A percentile compares a stretch with the other conserved stretches of the same genome.
Conservation (phyloP, 2,329 filamentous ascomycete species). For the Cladophialophora yegresii region DNA sequence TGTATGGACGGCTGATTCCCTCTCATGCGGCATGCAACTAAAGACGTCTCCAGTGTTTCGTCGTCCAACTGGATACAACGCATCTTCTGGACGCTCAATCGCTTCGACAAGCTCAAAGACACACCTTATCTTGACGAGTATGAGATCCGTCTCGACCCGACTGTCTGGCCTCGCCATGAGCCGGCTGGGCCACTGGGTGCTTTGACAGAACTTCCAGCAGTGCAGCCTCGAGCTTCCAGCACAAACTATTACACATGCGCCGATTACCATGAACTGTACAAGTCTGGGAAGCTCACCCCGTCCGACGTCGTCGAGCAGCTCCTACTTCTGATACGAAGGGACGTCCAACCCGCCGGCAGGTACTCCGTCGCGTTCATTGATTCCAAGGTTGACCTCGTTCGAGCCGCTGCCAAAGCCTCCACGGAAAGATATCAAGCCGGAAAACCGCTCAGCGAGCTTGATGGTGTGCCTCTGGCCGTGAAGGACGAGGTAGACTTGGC, state of each 20-base stretch:
- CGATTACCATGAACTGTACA: slow-evolving; percentile 78
- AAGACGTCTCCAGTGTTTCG: slow-evolving; percentile 51
- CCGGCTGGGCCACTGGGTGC: slow-evolving; percentile 16
- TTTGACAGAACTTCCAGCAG: slow-evolving; percentile 37
- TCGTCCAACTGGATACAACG: slow-evolving; percentile 63
- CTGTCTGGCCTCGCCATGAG: slow-evolving; percentile 53
- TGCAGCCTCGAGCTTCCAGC: slow-evolving; percentile 42
- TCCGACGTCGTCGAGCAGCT: slow-evolving; percentile 70
- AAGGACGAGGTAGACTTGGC: slow-evolving; percentile 77
- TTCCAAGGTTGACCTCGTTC: slow-evolving; percentile 62
- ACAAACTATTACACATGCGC: slow-evolving; percentile 66
- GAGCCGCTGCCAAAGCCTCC: slow-evolving; percentile 70
- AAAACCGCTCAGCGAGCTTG: slow-evolving; percentile 66
- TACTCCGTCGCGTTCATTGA: slow-evolving; percentile 76
- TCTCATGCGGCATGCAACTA: slow-evolving; percentile 1
- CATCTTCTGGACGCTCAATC: slow-evolving; percentile 70
- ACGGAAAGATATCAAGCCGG: slow-evolving; percentile 71
- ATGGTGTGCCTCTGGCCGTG: slow-evolving; percentile 79
- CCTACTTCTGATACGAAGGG: slow-evolving; percentile 68
- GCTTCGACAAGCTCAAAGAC: slow-evolving; percentile 61
- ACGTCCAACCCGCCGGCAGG: slow-evolving; percentile 55
- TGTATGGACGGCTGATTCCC: slow-evolving; percentile 51
- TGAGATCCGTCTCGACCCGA: slow-evolving; percentile 58
- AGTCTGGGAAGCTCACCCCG: slow-evolving; percentile 69
- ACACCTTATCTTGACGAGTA: slow-evolving; percentile 58